Base-by-base conservation (phyloP, 352 stramenopile species). In the Phytophthora europaea region DNA sequence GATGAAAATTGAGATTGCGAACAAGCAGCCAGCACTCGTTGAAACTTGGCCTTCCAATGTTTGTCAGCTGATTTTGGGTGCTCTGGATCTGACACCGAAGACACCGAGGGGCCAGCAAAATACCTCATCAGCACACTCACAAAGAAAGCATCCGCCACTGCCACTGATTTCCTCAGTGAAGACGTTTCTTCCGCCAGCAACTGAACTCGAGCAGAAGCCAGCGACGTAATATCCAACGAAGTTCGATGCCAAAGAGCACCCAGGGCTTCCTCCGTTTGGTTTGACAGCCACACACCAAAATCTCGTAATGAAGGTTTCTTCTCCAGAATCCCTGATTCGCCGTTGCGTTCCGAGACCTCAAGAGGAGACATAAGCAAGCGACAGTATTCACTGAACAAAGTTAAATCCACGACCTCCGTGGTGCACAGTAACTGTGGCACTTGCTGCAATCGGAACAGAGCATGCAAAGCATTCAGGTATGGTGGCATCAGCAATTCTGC, bases 381-480 rank as follows among this genome's bases (percentile, higher is more conserved):
- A 16, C 73, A 80, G 26, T 79, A 79, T 18, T 77, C 60, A 65
- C 70, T 77, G 48, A 79, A 76, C 12, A 94, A 48, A 33, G 81
- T 82, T 13, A 94, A 40, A 15, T 82, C 78, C 54, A 82, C 77
- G 36, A 93, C 50, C 18, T 83, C 80, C 3, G 68, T 64, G 0
- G 81, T 56, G 50, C 78, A 79, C 31, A 64, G 23, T 34, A 92
- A 64, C 22, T 75, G 67, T 6, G 68, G 72, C 10, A 81, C 72
- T 56, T 90, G 84, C 31, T 83, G 69, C 8, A 93, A 47, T 4
- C 78, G 72, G 51, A 88, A 91, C 1, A 94, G 72, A n/a, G 85
- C 81, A 47, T 87, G 82, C 18, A 93, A 59, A 18, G 65, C 65
- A 67, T 90, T 82, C 22, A 93, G 52, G 34, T 89, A 78, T 16